A percentile compares a stretch with the other conserved stretches of the same genome.
Conservation (phyloP, 805 yeast genomes). For the Yarrowia sp. region DNA sequence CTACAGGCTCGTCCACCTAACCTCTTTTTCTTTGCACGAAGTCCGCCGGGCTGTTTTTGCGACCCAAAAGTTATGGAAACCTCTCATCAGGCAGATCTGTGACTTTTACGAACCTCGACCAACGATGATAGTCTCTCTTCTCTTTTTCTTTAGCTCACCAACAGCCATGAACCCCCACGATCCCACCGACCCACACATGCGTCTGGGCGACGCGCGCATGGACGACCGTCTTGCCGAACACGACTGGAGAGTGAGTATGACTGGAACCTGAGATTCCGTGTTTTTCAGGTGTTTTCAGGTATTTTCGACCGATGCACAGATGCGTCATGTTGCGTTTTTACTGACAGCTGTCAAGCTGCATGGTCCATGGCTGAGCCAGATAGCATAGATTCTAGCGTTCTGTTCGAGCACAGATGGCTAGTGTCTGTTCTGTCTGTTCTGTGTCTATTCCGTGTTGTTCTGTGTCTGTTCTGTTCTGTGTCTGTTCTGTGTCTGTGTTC, state of each 20-base stretch:
- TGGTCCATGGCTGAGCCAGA: too few species aligned
- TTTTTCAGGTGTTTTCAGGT: neutral
- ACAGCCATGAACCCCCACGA: constrained; percentile 21
- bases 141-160: constrained; percentile 18
- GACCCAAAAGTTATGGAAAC: constrained; percentile 15
- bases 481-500: too few species aligned
- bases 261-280: too few species aligned
- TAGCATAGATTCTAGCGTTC: too few species aligned
- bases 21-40: neutral
- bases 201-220: constrained; percentile 1
- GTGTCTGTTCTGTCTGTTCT: too few species aligned
- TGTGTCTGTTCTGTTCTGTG: too few species aligned
- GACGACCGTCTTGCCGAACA: neutral
- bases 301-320: too few species aligned
- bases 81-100: constrained; percentile 14
- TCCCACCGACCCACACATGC: neutral
- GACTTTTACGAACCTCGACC: constrained; percentile 3
- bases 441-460: too few species aligned
- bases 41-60: neutral
- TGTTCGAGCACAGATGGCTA: too few species aligned
- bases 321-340: too few species aligned
- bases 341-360: too few species aligned
- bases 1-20: too few species aligned
- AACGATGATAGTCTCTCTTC: constrained; percentile 6
- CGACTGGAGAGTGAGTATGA: constrained; percentile 29